phyloP scores from a whole-genome alignment of 2,329 filamentous ascomycete species.

The Ilyonectria sp. region DNA sequence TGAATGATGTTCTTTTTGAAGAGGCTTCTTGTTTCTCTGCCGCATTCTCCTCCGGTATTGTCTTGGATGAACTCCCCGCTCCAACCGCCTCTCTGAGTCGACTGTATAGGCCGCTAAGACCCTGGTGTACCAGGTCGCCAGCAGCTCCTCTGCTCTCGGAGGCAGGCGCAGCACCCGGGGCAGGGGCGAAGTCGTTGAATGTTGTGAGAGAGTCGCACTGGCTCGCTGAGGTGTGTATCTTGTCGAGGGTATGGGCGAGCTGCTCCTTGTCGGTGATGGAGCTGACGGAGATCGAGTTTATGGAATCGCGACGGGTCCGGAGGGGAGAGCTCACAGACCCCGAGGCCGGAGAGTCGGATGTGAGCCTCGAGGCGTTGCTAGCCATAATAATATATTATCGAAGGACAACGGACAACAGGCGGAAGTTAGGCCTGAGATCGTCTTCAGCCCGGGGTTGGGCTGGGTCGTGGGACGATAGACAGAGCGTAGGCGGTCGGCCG shows the following conservation, averaged over 20 bases:
- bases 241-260: slow-evolving; percentile 83
- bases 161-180: slow-evolving; percentile 70
- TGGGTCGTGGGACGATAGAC: slow-evolving; percentile 8
- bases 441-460: neutral
- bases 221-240: slow-evolving; percentile 91
- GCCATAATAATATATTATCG: slow-evolving; percentile 37
- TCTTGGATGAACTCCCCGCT: slow-evolving; percentile 66
- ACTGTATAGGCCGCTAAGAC: slow-evolving; percentile 90
- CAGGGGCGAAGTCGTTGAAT: slow-evolving; percentile 91
- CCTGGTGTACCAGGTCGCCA: slow-evolving; percentile 84
- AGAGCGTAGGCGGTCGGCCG: slow-evolving; percentile 16
- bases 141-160: slow-evolving; percentile 79
- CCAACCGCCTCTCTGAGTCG: slow-evolving; percentile 88
- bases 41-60: slow-evolving; percentile 51
- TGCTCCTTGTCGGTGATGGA: slow-evolving; percentile 76
- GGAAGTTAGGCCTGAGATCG: slow-evolving; percentile 21
- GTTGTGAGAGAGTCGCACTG: slow-evolving; percentile 88
- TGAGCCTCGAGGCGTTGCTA: slow-evolving; percentile 50
- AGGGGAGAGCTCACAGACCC: slow-evolving; percentile 50
- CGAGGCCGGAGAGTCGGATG: slow-evolving; percentile 48
- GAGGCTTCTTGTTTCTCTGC: slow-evolving; percentile 51
- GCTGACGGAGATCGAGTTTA: slow-evolving; percentile 58
- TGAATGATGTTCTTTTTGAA: slow-evolving; percentile 60
- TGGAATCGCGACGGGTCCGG: slow-evolving; percentile 56
- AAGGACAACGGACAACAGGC: slow-evolving; percentile 8